Conservation (phyloP, 2,329 filamentous ascomycete species). For the Aspergillus hortae region DNA sequence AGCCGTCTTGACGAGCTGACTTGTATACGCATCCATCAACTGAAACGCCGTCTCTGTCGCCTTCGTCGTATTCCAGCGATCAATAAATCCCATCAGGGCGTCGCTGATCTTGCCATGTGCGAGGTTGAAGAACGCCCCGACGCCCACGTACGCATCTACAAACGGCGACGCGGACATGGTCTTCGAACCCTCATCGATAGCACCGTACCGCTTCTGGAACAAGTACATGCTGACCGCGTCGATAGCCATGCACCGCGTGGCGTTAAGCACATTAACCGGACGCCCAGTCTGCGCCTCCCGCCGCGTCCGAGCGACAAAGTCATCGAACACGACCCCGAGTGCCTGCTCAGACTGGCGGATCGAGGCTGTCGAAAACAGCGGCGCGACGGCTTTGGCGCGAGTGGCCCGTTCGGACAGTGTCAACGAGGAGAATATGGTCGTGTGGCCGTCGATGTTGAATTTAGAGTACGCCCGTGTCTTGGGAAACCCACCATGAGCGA, state of each 20-base stretch:
- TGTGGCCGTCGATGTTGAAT: constrained; percentile 55
- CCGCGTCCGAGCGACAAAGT: constrained; percentile 19
- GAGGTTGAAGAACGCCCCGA: constrained; percentile 54
- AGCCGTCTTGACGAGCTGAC: constrained; percentile 35
- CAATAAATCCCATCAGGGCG: constrained; percentile 25
- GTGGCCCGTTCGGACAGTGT: constrained; percentile 41
- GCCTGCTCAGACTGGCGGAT: constrained; percentile 16
- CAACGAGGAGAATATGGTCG: constrained; percentile 52
- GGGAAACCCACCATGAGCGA: constrained; percentile 50
- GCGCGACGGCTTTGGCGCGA: constrained; percentile 50
- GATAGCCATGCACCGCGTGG: constrained; percentile 49
- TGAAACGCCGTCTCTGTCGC: constrained; percentile 32
- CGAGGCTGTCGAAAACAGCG: constrained; percentile 41
- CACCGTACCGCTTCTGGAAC: constrained; percentile 51
- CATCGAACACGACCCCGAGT: constrained; percentile 17
- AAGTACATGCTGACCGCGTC: constrained; percentile 55
- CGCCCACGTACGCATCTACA: constrained; percentile 54
- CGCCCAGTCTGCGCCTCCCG: constrained; percentile 11
- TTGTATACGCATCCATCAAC: constrained; percentile 44
- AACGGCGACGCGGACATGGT: constrained; percentile 46
- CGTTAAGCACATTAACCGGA: constrained; percentile 42
- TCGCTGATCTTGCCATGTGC: constrained; percentile 39
- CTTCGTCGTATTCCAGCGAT: constrained; percentile 31
- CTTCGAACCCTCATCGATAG: constrained; percentile 37
- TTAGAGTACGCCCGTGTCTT: constrained; percentile 54